Evolutionary conservation across 2,329 filamentous ascomycete genomes (phyloP), one percentile per base, ranked within the genome.

Genomic region (Apiospora aurea): DNA sequence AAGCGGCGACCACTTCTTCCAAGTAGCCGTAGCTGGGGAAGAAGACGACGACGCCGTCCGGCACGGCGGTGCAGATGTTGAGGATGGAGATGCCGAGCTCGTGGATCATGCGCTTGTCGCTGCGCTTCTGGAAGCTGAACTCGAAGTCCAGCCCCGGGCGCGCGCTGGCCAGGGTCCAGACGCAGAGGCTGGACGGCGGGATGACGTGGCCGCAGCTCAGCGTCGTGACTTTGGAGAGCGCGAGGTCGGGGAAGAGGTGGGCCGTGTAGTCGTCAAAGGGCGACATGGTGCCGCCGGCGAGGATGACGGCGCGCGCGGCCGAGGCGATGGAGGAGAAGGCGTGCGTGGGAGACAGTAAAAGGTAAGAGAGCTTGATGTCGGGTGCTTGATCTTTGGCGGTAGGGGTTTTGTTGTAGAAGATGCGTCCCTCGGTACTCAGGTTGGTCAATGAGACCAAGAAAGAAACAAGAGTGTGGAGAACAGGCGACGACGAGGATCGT

Each of bases 221-320:
- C 0, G 94, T 97, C 13, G 88, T 91, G 64, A 98, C 88, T 71
- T 90, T 90, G 0, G 85, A 82, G 0, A 86, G 76, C 0, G 88
- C 80, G 0, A 97, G 81, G 68, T 93, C 92, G 0, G 96, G 93
- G 74, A 99, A 96, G 0, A 99, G 86, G 77, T 98, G 94, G 4
- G 92, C 88, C 47, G 89, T 91, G 82, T 97, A 99, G 82, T 98
- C 96, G 34, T 92, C 89, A 85, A 98, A 97, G 0, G 96, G 96
- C 2, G 96, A 97, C 96, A 99, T 98, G 38, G 96, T 99, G 29
- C 96, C 96, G 72, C 96, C 96, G 0, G 95, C 96, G 4, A 99
- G 85, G 57, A 99, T 92, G 4, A 99, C 93, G 1, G 96, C 94
- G 72, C 95, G 88, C 0, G 96, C 94, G 74, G 93, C 91, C 43